Conservation (phyloP, 129 eudicot genomes). For the Centrapalus pauciflorus region DNA sequence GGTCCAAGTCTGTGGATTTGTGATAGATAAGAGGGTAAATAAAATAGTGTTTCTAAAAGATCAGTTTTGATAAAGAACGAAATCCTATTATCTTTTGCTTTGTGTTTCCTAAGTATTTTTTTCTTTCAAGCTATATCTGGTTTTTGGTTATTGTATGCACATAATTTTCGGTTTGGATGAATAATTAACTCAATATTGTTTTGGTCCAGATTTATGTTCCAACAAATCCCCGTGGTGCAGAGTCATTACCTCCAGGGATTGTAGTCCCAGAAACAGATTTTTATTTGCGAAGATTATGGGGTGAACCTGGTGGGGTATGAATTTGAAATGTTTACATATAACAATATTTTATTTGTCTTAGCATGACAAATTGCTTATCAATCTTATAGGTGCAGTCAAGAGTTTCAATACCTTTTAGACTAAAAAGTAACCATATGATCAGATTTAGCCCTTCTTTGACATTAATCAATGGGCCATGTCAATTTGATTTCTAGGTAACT, state of each 20-base stretch:
- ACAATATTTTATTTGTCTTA: background rate
- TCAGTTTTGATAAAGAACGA: background rate
- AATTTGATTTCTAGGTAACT: background rate
- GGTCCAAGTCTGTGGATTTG: background rate
- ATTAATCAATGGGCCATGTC: background rate
- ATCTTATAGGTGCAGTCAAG: background rate
- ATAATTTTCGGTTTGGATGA: background rate
- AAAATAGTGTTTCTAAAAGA: too few relatives aligned
- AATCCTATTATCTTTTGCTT: background rate
- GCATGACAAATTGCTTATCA: background rate
- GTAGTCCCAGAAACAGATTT: slow-evolving; percentile 69
- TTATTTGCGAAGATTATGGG: slow-evolving; percentile 70
- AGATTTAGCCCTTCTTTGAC: background rate
- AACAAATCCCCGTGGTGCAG: slow-evolving; percentile 78
- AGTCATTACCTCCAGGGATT: slow-evolving; percentile 74
- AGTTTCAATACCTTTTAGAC: background rate
- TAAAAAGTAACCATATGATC: background rate
- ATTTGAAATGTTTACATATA: background rate
- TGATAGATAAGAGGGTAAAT: background rate
- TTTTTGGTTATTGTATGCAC: background rate
- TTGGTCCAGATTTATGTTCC: slow-evolving; percentile 57
- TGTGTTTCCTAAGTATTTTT: background rate
- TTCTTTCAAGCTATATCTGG: background rate
- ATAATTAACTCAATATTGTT: background rate
- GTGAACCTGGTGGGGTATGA: slow-evolving; percentile 68